These are phyloP conservation scores for Croton setiger DNA, from an alignment of 441 rosid species.

Conservation along the genomic window DNA sequence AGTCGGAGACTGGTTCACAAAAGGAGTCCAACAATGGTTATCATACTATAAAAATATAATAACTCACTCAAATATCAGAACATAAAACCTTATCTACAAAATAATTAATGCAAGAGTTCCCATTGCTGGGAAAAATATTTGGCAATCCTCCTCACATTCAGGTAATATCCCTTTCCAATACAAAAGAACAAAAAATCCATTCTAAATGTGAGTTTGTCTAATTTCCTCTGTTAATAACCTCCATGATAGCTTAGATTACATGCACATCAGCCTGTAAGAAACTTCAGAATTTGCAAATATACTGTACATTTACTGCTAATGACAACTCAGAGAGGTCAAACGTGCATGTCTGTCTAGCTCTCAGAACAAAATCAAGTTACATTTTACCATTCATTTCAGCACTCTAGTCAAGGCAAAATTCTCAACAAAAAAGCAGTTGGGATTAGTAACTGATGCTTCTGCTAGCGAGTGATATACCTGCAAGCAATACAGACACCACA, in stretches of 20 bases:
- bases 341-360: constrained; percentile 16
- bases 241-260: background rate
- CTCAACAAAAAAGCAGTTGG: constrained; percentile 6
- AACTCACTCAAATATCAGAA: background rate
- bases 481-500: background rate
- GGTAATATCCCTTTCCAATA: background rate
- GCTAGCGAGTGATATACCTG: background rate
- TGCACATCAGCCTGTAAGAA: background rate
- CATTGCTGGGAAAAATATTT: background rate
- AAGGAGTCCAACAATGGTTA: no score
- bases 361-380: constrained; percentile 20
- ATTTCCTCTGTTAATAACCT: background rate
- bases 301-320: constrained; percentile 8
- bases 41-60: no score
- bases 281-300: background rate
- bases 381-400: background rate
- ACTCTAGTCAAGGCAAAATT: background rate
- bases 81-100: background rate
- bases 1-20: no score
- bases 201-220: background rate
- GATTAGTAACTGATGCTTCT: background rate
- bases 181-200: constrained; percentile 4
- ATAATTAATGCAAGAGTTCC: background rate
- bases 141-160: background rate
- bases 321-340: background rate